Percentiles rank a stretch among this genome's conserved stretches.
These are phyloP conservation scores for Sphagnum tenellum DNA, from an alignment of 225 moss, liverwort and hornwort species.

Conservation along the genomic window DNA sequence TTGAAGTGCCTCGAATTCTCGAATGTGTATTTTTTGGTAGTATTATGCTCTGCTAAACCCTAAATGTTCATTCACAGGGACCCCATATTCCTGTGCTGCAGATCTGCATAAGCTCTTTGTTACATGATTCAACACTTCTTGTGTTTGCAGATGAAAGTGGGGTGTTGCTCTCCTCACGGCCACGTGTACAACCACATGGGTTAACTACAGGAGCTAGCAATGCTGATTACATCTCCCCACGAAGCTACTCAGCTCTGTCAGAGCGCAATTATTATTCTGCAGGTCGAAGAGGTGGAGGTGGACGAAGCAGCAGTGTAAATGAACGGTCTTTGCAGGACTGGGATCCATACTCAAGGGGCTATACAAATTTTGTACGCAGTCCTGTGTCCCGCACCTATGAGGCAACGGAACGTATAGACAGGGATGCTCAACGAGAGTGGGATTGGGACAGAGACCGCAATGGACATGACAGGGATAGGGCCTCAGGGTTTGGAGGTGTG, in stretches of 20 bases:
- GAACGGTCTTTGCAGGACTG: conserved; percentile 51
- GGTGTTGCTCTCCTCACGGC: conserved; percentile 57
- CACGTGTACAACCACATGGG: conserved; percentile 61
- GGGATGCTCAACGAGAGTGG: conserved; percentile 80
- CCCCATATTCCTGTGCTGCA: too few species aligned
- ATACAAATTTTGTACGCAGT: conserved; percentile 91
- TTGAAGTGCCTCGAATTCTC: too few species aligned
- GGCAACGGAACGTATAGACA: conserved; percentile 65
- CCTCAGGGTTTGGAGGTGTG: conserved; percentile 74
- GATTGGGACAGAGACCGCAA: conserved; percentile 63
- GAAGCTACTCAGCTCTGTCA: conserved; percentile 49
- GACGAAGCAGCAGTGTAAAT: conserved; percentile 35
- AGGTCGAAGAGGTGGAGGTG: conserved; percentile 38
- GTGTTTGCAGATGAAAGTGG: conserved; percentile 68
- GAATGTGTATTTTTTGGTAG: too few species aligned
- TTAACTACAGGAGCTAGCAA: conserved; percentile 58
- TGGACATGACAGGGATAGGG: conserved; percentile 73
- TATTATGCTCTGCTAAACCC: too few species aligned
- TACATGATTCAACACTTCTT: neutral
- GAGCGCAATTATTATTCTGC: conserved; percentile 50
- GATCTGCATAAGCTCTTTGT: neutral
- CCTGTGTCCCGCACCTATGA: conserved; percentile 71
- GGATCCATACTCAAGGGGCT: conserved; percentile 49
- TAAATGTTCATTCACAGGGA: too few species aligned
- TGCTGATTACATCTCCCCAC: conserved; percentile 78